phyloP scores from a whole-genome alignment of 2,329 filamentous ascomycete genomes.

The Penicillium olsonii region DNA sequence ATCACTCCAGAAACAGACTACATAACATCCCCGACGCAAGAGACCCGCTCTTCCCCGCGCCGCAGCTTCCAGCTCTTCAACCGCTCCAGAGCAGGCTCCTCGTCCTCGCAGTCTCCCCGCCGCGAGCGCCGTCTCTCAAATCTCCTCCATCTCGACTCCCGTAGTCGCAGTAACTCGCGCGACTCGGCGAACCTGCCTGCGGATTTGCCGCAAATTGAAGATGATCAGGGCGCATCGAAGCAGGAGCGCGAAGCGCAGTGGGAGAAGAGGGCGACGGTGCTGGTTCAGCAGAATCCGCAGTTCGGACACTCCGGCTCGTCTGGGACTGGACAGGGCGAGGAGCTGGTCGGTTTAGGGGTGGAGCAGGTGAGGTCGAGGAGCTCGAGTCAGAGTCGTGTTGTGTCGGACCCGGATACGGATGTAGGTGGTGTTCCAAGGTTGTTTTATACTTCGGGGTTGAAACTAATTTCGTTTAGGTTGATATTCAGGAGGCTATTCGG shows the following conservation, averaged over 20 bases:
- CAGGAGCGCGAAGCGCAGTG: constrained; percentile 71
- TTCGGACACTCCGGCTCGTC: constrained; percentile 41
- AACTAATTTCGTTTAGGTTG: constrained; percentile 37
- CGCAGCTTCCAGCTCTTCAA: constrained; percentile 38
- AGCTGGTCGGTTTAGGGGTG: not conserved
- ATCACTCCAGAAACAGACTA: constrained; percentile 54
- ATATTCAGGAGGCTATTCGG: constrained; percentile 93
- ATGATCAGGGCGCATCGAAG: constrained; percentile 47
- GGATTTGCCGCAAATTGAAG: constrained; percentile 73
- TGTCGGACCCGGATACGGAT: constrained; percentile 38
- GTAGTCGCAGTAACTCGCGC: constrained; percentile 34
- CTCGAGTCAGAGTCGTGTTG: constrained; percentile 31
- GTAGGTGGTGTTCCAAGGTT: constrained; percentile 30
- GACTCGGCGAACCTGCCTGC: constrained; percentile 70
- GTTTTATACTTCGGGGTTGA: not conserved
- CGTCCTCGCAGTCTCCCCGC: constrained; percentile 30
- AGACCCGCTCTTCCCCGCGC: constrained; percentile 32
- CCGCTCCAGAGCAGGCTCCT: constrained; percentile 29
- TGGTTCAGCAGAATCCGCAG: constrained; percentile 63
- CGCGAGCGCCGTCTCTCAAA: constrained; percentile 37
- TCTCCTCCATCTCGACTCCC: constrained; percentile 37
- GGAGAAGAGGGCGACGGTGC: constrained; percentile 90
- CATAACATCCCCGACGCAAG: constrained; percentile 7
- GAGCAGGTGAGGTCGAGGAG: constrained; percentile 30
- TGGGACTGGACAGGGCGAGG: constrained; percentile 10